Base-by-base conservation (phyloP, 352 stramenopile genomes). In the Globisporangium nodosum region DNA sequence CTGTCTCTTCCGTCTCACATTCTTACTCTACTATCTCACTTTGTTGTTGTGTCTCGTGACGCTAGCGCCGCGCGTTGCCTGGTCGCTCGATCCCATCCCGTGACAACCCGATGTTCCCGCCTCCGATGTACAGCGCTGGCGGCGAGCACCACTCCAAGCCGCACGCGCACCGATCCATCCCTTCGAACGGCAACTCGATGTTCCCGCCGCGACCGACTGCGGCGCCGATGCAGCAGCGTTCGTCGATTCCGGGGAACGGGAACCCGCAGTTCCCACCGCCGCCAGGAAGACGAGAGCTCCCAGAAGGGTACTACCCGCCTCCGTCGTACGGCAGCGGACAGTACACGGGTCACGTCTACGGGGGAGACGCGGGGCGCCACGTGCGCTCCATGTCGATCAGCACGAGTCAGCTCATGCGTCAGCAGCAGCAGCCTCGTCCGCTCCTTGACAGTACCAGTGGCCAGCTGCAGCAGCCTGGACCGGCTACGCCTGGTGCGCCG, bases 321-420 rank as follows among this genome's bases (percentile, higher is more conserved):
- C 53, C 49, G 21, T 43, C 46, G 54, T 61, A 58, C 31, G 45
- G 60, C 39, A 66, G 64, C 52, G 58, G 60, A 0, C 60, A 65
- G 54, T 62, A 66, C 49, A 9, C 30, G n/a, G 20, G 20, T 2
- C 60, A 52, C 40, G 40, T 7, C 20, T 66, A 60, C 48, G 37
- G 30, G 16, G 20, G 31, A 27, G 74, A 87, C 33, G 43, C 66
- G 15, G 47, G 66, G 5, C 76, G 79, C 31, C 63, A 70, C 0
- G 78, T 83, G 57, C 78, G 79, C 5, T 85, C 77, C 18, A 70
- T 88, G 61, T 88, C 79, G 24, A 81, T 88, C 61, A 88, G 73
- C 49, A 52, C 70, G 16, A 70, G 64, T 5, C 74, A 84, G 46
- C 86, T 75, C 42, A 57, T 84, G 21, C 70, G 68, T 42, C 66